These are phyloP conservation scores for grape (Vitis vinifera) DNA, from an alignment of 164 flowering plant species.

Conservation along the genomic window DNA sequence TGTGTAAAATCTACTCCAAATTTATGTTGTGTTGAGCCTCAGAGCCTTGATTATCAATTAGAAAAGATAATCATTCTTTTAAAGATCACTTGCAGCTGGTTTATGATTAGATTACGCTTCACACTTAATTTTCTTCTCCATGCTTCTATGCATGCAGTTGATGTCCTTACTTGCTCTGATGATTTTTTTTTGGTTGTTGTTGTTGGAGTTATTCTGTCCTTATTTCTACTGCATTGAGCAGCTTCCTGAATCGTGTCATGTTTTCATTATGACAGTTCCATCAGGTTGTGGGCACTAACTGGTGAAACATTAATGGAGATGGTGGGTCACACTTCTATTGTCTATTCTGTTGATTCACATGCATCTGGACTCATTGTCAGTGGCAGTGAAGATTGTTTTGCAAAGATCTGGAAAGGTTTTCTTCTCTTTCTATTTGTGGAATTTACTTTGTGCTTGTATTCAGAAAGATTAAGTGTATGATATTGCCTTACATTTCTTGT, in stretches of 20 bases:
- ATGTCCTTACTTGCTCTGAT: background rate
- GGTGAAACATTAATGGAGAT: constrained; percentile 89
- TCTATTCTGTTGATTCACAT: constrained; percentile 93
- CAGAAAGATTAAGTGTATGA: background rate
- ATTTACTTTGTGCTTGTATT: background rate
- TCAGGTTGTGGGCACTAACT: constrained; percentile 86
- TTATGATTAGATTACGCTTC: constrained; percentile 2
- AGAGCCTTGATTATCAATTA: too few relatives aligned
- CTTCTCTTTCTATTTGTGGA: background rate
- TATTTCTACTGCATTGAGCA: background rate
- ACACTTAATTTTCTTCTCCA: background rate
- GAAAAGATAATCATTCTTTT: background rate
- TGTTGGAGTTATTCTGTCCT: background rate
- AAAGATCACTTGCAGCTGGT: background rate
- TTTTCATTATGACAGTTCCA: constrained; percentile 50
- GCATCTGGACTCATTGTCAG: constrained; percentile 84
- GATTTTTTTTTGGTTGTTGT: too few relatives aligned
- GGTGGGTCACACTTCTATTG: constrained; percentile 96
- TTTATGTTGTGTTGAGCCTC: too few relatives aligned
- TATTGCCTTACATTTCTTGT: background rate
- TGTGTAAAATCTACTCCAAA: too few relatives aligned
- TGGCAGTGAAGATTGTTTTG: constrained; percentile 90
- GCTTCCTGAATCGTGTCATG: background rate
- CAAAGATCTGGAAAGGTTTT: constrained; percentile 97
- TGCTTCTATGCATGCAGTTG: too few relatives aligned